Base-by-base conservation (phyloP, 495 filamentous ascomycete genomes). In the Trichocladium uniseriatum region DNA sequence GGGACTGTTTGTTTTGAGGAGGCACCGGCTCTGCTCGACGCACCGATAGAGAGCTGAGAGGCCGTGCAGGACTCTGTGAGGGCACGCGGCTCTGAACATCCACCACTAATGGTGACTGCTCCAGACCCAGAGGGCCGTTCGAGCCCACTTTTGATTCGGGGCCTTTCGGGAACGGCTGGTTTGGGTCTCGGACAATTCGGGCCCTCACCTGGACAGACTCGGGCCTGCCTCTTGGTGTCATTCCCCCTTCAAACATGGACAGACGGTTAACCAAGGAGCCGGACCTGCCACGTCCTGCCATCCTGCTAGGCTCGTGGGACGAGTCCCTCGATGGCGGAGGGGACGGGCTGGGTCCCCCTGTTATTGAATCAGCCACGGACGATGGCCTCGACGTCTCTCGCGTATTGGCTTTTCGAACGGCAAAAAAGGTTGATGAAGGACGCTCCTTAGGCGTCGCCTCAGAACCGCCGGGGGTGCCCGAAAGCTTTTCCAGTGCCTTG, bases 161-260 rank as follows among this genome's bases (percentile, higher is more conserved):
- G 19, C 52, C 78, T 67, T 39, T 70, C 55, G 52, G 69, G 59
- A 69, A 77, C 58, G 43, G 65, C 21, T 64, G 69, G 44, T 41
- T 63, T 31, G 73, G 64, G 42, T 86, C 81, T 22, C 86, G 77
- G 24, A 91, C 66, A 35, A 91, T 89, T 18, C 82, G 79, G 22
- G 88, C 83, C 0, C 84, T 89, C 8, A 92, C 87, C 29, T 89
- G 87, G 9, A 92, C 77, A 11, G 86, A 89, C 66, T 76, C 80
- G 41, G 78, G 75, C n/a, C 73, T 69, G 13, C 70, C 66, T 38
- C 67, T 64, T 2, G 69, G 62, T 19, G 57, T 31, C 27, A 54
- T 65, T 9, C 69, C 69, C 2, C 59, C 66, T 43, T 75, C 69
- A 46, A 75, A 74, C 59, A 75, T 62, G 38, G 66, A 68, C 9